Base-by-base conservation (phyloP, 2,329 filamentous ascomycete genomes). In the Fusarium continuum region DNA sequence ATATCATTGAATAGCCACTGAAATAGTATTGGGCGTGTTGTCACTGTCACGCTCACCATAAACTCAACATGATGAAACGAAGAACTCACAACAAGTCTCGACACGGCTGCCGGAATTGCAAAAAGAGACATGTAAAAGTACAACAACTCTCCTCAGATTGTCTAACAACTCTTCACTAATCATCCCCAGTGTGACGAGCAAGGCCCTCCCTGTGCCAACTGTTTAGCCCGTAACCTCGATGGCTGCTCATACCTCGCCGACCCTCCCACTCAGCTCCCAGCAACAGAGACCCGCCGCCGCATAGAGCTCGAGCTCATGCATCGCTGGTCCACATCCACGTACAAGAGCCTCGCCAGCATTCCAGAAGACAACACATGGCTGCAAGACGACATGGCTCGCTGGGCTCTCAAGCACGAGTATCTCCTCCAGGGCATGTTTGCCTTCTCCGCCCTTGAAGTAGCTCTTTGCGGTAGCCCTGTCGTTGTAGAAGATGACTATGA, bases 281-380 rank as follows among this genome's bases (percentile, higher is more conserved):
- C 62, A n/a, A 50, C 57, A 19, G 63, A 69, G 4, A 56, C 59
- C 8, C 68, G 65, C 0, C 68, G 73, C 23, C 62, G 74, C 14
- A 67, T 79, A 20, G 81, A 83, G 53, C 73, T 85, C 8, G 81
- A 83, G 55, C 67, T 85, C 38, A 82, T 84, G 79, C 81, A 84
- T 60, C 79, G 79, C 23, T 85, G 79, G 75, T 77, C 80, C 2
- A 82, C 78, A 0, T 75, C 74, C 16, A 83, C 80, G 0, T 83
- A 77, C 61, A 73, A 73, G 16, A 72, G 71, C 32, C 66, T 78
- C 29, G 73, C 65, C 19, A 78, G 76, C 31, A 74, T 82, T 7
- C 74, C 76, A 0, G 72, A 76, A 14, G 76, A 78, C 39, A 50
- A 62, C 14, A 60, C 72, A 6, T 75, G 77, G 51, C 71, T 80